phyloP scores from a whole-genome alignment of 208 protist species.

The Endotrypanum monterogeii region DNA sequence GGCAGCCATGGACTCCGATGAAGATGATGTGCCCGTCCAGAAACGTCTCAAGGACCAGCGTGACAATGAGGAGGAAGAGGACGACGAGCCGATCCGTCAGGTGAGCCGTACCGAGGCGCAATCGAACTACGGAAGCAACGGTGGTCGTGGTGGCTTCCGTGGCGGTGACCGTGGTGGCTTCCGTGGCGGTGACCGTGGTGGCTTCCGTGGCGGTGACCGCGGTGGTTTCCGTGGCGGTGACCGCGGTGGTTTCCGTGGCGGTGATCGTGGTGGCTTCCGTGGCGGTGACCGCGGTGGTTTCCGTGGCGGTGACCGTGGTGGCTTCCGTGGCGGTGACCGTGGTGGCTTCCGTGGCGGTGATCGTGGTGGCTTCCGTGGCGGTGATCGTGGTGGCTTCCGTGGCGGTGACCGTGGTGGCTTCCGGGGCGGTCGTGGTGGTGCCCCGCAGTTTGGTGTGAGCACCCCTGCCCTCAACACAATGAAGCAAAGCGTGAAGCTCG shows the following conservation, averaged over 20 bases:
- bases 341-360: conserved; percentile 64
- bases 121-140: conserved; percentile 29
- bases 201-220: conserved; percentile 33
- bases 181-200: conserved; percentile 36
- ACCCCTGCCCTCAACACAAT: conserved; percentile 48
- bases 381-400: conserved; percentile 37
- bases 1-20: conserved; percentile 25
- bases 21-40: conserved; percentile 22
- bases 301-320: conserved; percentile 45
- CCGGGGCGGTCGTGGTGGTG: conserved; percentile 62
- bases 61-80: conserved; percentile 20
- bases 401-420: conserved; percentile 48
- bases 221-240: conserved; percentile 34
- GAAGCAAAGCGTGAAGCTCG: conserved; percentile 69
- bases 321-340: conserved; percentile 40
- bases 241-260: conserved; percentile 38
- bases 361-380: conserved; percentile 44
- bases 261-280: conserved; percentile 34
- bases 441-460: conserved; percentile 62
- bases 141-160: conserved; percentile 31
- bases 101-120: conserved; percentile 44
- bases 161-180: conserved; percentile 33
- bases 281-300: conserved; percentile 49
- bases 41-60: conserved; percentile 12
- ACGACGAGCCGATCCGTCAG: conserved; percentile 44